Conservation (phyloP, 2,329 filamentous ascomycete species). For the Hirsutella rhossiliensis region DNA sequence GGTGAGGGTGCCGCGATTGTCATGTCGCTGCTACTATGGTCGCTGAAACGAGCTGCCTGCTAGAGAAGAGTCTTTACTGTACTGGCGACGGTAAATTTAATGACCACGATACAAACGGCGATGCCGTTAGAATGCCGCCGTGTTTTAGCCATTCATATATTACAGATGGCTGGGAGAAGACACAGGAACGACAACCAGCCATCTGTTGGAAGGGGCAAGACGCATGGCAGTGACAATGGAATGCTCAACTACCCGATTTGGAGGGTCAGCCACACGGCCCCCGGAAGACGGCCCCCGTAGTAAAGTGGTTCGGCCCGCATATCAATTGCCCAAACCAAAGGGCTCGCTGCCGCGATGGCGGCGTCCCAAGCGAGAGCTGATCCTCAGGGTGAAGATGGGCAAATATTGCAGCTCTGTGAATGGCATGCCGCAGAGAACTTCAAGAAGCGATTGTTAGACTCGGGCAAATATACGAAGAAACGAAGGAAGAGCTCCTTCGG, state of each 20-base stretch:
- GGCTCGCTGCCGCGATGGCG: no score
- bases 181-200: not conserved
- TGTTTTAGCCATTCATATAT: not conserved
- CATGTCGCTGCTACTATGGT: not conserved
- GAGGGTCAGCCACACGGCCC: not conserved
- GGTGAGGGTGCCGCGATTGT: not conserved
- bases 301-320: conserved; percentile 1
- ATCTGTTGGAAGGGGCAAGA: not conserved
- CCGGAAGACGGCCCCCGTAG: not conserved
- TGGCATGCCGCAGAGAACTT: no score
- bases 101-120: not conserved
- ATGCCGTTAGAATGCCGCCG: not conserved
- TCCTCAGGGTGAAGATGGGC: no score
- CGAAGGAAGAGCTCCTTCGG: no score
- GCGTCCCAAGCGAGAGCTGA: no score
- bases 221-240: not conserved
- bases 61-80: not conserved
- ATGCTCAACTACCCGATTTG: not conserved
- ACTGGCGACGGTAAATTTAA: not conserved
- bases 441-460: no score
- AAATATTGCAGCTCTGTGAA: no score
- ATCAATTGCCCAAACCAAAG: no score
- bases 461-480: no score
- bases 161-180: no score
- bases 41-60: not conserved